These are phyloP conservation scores for Melocanna baccifera DNA, from an alignment of 176 grass and related monocot species.

Conservation along the genomic window DNA sequence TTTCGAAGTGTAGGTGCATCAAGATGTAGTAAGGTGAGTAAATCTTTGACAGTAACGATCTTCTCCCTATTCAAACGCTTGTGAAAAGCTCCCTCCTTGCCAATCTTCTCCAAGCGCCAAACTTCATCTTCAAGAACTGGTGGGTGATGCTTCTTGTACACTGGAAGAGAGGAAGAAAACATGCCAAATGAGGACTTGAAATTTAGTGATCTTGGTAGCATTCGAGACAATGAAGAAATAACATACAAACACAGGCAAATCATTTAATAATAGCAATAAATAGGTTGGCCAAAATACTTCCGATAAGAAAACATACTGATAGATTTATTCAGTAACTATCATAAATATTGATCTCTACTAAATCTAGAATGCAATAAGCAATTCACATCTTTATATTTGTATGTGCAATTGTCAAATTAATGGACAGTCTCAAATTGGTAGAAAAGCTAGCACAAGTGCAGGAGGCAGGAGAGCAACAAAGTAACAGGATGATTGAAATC, in stretches of 20 bases:
- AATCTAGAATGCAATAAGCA: constrained; percentile 9
- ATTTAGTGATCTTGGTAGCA: not conserved
- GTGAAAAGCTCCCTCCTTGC: constrained; percentile 96
- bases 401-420: constrained; percentile 14
- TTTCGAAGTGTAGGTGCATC: constrained; percentile 75
- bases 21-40: constrained; percentile 59
- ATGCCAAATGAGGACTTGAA: constrained; percentile 3
- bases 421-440: not conserved
- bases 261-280: not conserved
- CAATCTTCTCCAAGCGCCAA: constrained; percentile 96
- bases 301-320: constrained; percentile 1
- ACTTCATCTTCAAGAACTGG: constrained; percentile 83
- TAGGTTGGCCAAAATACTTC: not conserved
- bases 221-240: not conserved
- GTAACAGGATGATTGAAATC: constrained; percentile 21
- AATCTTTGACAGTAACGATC: constrained; percentile 79
- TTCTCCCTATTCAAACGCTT: constrained; percentile 77
- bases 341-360: not conserved
- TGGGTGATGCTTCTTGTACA: constrained; percentile 98
- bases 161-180: constrained; percentile 37
- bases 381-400: not conserved
- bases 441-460: constrained; percentile 10
- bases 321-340: not conserved
- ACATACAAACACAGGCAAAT: not conserved
- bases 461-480: constrained; percentile 10